Conservation (phyloP, 176 grass and related monocot species). For the Pontederia crassipes region DNA sequence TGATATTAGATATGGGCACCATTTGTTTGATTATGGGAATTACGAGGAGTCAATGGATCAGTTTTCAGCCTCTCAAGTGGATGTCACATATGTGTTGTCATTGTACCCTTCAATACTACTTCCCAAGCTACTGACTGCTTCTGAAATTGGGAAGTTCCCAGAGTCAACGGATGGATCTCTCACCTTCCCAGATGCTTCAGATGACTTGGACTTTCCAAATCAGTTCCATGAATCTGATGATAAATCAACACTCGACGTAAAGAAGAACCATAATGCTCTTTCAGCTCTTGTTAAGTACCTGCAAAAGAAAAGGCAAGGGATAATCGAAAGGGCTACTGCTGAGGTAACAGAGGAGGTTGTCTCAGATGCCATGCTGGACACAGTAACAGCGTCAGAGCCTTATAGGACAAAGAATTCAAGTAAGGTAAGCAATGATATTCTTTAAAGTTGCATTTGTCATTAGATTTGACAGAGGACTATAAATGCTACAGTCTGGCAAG, state of each 20-base stretch:
- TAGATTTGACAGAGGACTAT: too few species aligned
- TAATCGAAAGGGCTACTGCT: conserved; percentile 87
- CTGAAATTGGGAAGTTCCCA: conserved; percentile 46
- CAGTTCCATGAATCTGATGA: conserved; percentile 66
- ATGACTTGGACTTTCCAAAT: conserved; percentile 64
- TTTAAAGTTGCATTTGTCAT: too few species aligned
- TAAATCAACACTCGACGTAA: conserved; percentile 56
- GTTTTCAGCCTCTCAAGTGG: conserved; percentile 88
- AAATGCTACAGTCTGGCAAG: too few species aligned
- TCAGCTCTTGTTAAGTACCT: conserved; percentile 88
- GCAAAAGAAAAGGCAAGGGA: conserved; percentile 91
- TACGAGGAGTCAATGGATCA: conserved; percentile 95
- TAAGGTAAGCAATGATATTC: conserved; percentile 1
- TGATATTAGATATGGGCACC: conserved; percentile 75
- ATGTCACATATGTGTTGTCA: conserved; percentile 77
- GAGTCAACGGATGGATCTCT: conserved; percentile 41
- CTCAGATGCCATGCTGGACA: conserved; percentile 80
- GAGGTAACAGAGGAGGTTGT: conserved; percentile 96
- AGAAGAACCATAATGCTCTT: conserved; percentile 82
- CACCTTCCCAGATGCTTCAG: conserved; percentile 73
- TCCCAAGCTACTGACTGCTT: conserved; percentile 55
- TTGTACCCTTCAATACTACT: conserved; percentile 73
- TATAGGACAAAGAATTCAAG: conserved; percentile 53
- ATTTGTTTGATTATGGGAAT: conserved; percentile 80
- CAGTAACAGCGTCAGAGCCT: conserved; percentile 60